Evolutionary conservation across 805 yeast species (phyloP).

Genomic region (Sugiyamaella marilandica): DNA sequence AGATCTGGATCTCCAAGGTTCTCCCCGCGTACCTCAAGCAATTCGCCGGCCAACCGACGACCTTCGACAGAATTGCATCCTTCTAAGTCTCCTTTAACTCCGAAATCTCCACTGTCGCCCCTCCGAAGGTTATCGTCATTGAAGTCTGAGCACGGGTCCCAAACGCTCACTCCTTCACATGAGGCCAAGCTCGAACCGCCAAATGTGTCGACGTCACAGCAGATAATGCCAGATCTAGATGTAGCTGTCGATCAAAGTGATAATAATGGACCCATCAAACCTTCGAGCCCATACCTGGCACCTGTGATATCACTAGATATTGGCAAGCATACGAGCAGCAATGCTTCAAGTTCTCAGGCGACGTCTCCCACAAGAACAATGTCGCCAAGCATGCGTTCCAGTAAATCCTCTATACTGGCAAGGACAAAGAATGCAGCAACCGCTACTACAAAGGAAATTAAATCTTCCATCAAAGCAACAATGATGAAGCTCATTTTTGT

Average conservation of each 20-base stretch:
- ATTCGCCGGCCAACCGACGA: not conserved
- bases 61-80: not conserved
- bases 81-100: not conserved
- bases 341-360: not conserved
- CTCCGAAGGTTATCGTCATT: not conserved
- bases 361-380: not conserved
- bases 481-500: slow-evolving; percentile 9
- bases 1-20: not conserved
- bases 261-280: not conserved
- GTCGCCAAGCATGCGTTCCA: slow-evolving; percentile 4
- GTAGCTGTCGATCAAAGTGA: no score
- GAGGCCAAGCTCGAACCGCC: not conserved
- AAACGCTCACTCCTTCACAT: not conserved
- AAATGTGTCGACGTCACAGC: not conserved
- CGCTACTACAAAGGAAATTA: slow-evolving; percentile 2
- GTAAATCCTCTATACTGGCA: slow-evolving; percentile 5
- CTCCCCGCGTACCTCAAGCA: not conserved
- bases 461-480: slow-evolving; percentile 5
- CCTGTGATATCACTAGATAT: not conserved
- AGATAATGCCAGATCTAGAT: no score
- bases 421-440: not conserved
- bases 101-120: not conserved
- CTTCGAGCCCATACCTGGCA: not conserved
- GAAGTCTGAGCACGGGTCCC: not conserved
- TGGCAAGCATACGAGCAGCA: not conserved